Evolutionary conservation across 352 stramenopile species (phyloP), one percentile per base, ranked within the genome.

Genomic region (Phytophthora ohioensis): DNA sequence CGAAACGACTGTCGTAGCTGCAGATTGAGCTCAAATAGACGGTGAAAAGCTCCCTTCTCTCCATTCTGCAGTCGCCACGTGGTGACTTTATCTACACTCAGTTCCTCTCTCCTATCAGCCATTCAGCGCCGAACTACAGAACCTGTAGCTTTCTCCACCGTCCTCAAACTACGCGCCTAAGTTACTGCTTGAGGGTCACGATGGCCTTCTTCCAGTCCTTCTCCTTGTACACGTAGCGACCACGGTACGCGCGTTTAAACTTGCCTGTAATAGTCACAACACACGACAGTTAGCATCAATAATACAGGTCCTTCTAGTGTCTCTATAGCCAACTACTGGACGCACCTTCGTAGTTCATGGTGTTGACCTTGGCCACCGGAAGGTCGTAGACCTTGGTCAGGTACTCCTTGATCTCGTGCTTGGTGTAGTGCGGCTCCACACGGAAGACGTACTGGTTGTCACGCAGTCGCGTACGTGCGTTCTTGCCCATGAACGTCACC

Each of bases 391-490:
- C 93, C 79, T 99, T 99, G 61, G 90, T 98, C 54, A 99, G 75
- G 80, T 99, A 98, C 81, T 99, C 95, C 78, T 98, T 98, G 57
- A 99, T 96, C 84, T 99, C 97, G 76, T 98, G 88, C 81, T 99
- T 99, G 52, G 94, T 99, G 90, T 99, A 99, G 71, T 91, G 91
- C 31, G 97, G 95, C 67, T 97, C 83, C 13, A 98, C 91, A 52
- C 95, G 92, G 81, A 99, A 99, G 38, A 97, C 87, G 69, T 87
- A 92, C 78, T 95, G 83, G 78, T 95, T 95, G 47, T 91, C 85
- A 41, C 79, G 84, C 65, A 92, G 75, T 35, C 85, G 78, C 69
- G 82, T 91, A 63, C 87, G 86, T 53, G 82, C 71, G 69, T 93
- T 95, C 81, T 94, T 94, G 48, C 85, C 85, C 83, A 95, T 90